phyloP scores from a whole-genome alignment of 176 grass and related monocot genomes.

The Zea mays region DNA sequence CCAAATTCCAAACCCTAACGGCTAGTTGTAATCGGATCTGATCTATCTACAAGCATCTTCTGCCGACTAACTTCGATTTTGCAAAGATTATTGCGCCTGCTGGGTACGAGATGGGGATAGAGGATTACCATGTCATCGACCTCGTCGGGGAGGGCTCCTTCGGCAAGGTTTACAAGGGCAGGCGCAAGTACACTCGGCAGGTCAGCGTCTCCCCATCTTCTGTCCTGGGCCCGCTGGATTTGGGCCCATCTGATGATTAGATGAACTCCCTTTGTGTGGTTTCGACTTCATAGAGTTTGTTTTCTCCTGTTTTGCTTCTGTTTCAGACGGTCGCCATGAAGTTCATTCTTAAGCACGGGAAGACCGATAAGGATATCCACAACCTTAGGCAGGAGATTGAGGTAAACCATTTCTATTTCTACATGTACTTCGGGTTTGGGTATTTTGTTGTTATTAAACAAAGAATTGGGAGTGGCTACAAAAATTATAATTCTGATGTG shows the following conservation, averaged over 20 bases:
- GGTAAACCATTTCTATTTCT: conserved; percentile 36
- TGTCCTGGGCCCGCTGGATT: not conserved
- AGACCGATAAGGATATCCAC: conserved; percentile 90
- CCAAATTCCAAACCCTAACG: not conserved
- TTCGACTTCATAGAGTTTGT: not conserved
- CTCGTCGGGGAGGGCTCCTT: conserved; percentile 93
- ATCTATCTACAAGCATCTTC: not conserved
- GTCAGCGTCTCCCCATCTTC: conserved; percentile 27
- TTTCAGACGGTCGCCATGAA: conserved; percentile 95
- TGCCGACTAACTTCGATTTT: not conserved
- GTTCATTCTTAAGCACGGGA: conserved; percentile 91
- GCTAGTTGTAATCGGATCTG: not conserved
- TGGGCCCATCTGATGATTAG: not conserved
- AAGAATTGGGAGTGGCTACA: not conserved
- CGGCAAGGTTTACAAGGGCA: conserved; percentile 93
- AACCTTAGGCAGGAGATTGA: conserved; percentile 97
- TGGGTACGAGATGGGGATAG: conserved; percentile 55
- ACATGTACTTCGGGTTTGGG: not conserved
- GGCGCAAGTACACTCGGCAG: conserved; percentile 81
- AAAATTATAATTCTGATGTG: not conserved
- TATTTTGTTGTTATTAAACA: not conserved
- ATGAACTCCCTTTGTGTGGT: not conserved
- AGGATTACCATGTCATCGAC: conserved; percentile 86
- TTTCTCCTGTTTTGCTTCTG: conserved; percentile 4
- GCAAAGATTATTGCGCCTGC: not conserved